phyloP scores from a whole-genome alignment of 345 rosid species.

The Linum trigynum region DNA sequence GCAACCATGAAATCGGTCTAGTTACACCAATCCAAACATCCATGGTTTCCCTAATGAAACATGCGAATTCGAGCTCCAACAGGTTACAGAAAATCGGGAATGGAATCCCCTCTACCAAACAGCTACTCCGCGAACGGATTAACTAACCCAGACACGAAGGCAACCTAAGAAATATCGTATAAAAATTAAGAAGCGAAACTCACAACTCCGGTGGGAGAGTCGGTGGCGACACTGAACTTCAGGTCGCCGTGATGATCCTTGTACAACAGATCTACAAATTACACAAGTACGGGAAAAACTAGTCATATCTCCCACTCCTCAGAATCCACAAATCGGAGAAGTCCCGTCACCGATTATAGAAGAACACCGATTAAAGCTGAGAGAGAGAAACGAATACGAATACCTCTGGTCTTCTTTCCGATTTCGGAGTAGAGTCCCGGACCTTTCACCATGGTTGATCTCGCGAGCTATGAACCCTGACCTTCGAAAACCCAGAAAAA shows the following conservation, averaged over 20 bases:
- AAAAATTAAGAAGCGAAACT: constrained; percentile 16
- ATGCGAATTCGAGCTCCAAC: no score
- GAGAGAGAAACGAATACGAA: neutral
- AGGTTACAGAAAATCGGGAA: no score
- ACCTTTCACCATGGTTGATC: constrained; percentile 58
- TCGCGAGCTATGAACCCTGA: neutral
- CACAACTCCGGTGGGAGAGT: constrained; percentile 75
- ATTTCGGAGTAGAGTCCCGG: constrained; percentile 90
- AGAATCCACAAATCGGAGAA: neutral
- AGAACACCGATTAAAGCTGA: neutral
- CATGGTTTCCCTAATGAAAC: no score
- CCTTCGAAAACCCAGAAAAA: neutral
- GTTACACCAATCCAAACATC: no score
- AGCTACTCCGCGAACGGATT: neutral
- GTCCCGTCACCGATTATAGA: no score
- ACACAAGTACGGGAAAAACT: neutral
- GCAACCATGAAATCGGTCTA: no score
- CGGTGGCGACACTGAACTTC: constrained; percentile 76
- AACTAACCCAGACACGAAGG: neutral
- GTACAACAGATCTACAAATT: constrained; percentile 61
- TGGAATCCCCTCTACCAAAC: neutral
- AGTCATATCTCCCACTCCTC: neutral
- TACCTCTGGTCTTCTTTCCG: constrained; percentile 91
- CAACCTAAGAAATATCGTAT: neutral
- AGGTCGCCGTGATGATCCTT: constrained; percentile 91